Conservation (phyloP, 2,329 filamentous ascomycete genomes). For the Bipolaris bicolor region DNA sequence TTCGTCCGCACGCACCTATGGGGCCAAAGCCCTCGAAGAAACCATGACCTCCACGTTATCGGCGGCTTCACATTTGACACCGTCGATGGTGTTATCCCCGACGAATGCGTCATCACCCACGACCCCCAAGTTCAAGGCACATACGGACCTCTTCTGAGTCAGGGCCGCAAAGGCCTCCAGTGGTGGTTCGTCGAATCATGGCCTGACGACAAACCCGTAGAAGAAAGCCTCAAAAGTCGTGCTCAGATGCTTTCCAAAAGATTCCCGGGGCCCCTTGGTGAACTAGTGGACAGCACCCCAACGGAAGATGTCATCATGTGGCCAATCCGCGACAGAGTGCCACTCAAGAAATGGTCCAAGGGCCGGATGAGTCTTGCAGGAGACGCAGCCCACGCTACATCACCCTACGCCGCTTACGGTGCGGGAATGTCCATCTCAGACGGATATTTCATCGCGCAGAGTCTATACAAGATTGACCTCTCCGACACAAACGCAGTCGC, state of each 20-base stretch:
- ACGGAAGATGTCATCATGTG: neutral
- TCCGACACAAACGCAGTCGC: neutral
- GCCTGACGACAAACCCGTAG: neutral
- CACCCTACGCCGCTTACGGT: neutral
- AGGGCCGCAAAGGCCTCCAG: neutral
- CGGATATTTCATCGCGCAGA: neutral
- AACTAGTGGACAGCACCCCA: neutral
- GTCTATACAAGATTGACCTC: neutral
- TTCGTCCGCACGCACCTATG: neutral
- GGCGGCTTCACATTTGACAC: neutral
- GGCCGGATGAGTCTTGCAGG: neutral
- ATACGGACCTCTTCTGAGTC: neutral
- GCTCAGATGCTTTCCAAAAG: neutral
- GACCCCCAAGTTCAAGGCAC: neutral
- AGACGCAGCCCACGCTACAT: neutral
- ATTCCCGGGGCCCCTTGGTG: neutral
- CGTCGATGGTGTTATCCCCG: neutral
- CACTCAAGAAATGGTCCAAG: neutral
- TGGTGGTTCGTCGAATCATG: neutral
- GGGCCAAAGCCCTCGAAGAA: neutral
- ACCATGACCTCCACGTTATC: neutral
- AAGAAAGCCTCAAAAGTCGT: neutral
- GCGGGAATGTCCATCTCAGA: neutral
- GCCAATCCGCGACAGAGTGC: neutral
- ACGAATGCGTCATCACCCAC: neutral